Evolutionary conservation across 352 stramenopile species (phyloP), one percentile per base, ranked within the genome.

Genomic region (Pythium folliculosum): DNA sequence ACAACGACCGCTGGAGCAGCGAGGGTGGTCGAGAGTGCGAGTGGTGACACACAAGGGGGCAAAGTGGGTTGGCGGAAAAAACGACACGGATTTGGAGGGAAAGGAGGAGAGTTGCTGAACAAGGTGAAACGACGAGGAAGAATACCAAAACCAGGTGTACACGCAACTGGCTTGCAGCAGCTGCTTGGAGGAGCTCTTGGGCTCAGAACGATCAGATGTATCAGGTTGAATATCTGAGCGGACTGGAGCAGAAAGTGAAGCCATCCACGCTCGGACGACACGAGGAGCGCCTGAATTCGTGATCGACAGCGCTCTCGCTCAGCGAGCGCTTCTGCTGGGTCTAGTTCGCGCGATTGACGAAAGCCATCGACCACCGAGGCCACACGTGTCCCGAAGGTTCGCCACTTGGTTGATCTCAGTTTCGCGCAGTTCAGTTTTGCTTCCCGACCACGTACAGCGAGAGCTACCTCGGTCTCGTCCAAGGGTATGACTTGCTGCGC

Each of bases 31-130:
- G 22, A 23, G 12, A 23, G 44, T 22, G 48, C 59, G 59, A 65
- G 54, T 65, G 59, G 48, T 55, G 59, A 65, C n/a, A n/a, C n/a
- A 48, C 47, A 35, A 21, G 35, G 27, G 47, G 12, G 37, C 5
- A 44, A 25, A 47, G 53, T 67, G 50, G 60, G 50, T 67, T 69
- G 62, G 62, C 61, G 61, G 61, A 68, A 68, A 68, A 68, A 68
- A n/a, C 23, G 19, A n/a, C 17, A 7, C 13, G 38, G 54, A 69
- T 30, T 63, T 62, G 40, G 62, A 69, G 62, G 62, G 52, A 69
- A 69, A 5, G 25, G 14, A 13, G 17, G 27, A 38, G 14, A 47
- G 23, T 32, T 38, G 4, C 59, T 50, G 5, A 66, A 56, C 16
- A 64, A 21, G 57, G 57, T 64, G 19, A 35, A 17, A 37, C 22